Evolutionary conservation across 441 rosid species (phyloP).

Genomic region (Bruguiera hainesii): DNA sequence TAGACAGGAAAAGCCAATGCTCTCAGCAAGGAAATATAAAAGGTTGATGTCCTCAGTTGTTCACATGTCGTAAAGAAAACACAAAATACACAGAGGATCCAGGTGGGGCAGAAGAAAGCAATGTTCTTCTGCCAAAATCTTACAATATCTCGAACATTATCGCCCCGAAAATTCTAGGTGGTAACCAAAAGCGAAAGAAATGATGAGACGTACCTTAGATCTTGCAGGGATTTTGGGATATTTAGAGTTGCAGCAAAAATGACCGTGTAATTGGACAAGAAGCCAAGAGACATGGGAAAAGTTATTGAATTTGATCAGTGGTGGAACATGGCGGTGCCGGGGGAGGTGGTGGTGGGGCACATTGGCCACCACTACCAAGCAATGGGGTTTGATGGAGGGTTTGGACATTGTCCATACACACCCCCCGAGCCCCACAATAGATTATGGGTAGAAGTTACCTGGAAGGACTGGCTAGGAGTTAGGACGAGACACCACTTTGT

Average conservation of each 20-base stretch:
- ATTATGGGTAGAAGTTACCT: background rate
- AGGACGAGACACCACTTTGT: background rate
- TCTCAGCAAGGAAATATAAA: no score
- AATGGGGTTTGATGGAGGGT: background rate
- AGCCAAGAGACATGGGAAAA: constrained; percentile 2
- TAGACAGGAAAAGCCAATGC: no score
- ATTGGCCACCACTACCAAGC: background rate
- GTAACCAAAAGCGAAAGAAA: no score
- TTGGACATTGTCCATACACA: constrained; percentile 1
- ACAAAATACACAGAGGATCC: no score
- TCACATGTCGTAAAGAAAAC: no score
- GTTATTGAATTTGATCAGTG: background rate
- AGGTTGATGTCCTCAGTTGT: no score
- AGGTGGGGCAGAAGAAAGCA: no score
- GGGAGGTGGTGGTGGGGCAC: background rate
- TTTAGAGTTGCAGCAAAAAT: background rate
- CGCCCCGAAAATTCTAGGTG: no score
- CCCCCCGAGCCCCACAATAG: background rate
- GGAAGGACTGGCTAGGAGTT: background rate
- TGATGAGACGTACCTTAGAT: no score
- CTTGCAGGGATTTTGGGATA: no score
- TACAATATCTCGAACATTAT: no score
- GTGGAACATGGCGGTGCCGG: background rate
- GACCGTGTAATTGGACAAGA: background rate
- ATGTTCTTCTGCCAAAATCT: no score